Percentiles rank a stretch among this genome's conserved stretches.
phyloP scores from a whole-genome alignment of 2,329 filamentous ascomycete species.

The Talaromyces sp. region DNA sequence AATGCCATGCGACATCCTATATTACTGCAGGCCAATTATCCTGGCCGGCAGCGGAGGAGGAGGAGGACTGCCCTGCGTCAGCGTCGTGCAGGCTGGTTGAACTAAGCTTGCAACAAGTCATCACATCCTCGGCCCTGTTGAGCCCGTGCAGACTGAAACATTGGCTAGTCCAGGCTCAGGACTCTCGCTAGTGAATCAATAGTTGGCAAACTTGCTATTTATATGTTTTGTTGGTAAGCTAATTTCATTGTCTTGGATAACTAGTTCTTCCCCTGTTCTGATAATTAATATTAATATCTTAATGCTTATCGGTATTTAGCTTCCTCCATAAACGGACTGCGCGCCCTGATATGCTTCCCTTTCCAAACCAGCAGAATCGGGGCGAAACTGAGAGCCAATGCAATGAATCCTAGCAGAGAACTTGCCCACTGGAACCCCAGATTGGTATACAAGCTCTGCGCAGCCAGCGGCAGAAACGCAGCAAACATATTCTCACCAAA shows the following conservation, averaged over 20 bases:
- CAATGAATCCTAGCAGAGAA: conserved; percentile 35
- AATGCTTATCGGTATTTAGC: neutral
- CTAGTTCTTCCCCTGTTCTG: neutral
- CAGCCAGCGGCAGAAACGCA: conserved; percentile 39
- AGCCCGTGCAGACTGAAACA: neutral
- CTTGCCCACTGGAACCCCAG: conserved; percentile 38
- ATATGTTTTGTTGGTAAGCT: neutral
- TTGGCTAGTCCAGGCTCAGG: neutral
- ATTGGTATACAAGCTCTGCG: conserved; percentile 29
- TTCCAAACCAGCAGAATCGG: conserved; percentile 33
- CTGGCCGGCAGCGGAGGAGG: neutral
- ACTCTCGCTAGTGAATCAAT: neutral
- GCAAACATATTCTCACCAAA: conserved; percentile 41
- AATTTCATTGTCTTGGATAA: neutral
- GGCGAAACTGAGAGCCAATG: conserved; percentile 27
- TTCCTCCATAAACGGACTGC: conserved; percentile 19
- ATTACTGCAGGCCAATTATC: neutral
- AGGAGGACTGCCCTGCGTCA: neutral
- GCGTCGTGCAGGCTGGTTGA: neutral
- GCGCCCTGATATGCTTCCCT: conserved; percentile 31
- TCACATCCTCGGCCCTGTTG: neutral
- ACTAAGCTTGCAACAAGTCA: neutral
- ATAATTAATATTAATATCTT: neutral
- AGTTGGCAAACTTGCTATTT: neutral
- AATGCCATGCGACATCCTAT: neutral